Evolutionary conservation across 176 grass and related monocot genomes (phyloP), one percentile per base, ranked within the genome.

Genomic region (Aechmea fasciata): DNA sequence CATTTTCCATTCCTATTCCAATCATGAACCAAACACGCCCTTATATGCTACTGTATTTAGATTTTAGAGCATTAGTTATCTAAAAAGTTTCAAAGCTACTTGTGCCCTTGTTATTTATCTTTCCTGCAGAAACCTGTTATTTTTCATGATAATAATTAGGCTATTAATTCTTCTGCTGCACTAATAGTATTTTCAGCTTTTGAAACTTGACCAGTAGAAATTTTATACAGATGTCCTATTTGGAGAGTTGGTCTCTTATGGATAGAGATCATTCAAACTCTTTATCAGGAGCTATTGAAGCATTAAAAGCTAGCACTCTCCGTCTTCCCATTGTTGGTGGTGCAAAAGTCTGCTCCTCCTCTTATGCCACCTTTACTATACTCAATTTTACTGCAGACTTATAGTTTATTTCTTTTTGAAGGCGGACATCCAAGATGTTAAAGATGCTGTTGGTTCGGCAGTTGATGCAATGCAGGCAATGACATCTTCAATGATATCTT

Each of bases 381-480:
- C 20, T 17, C 19, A 8, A 18, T 10, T 20, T 61, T 75, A 14
- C n/a, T 53, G 20, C 11, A 52, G 49, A 41, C 55, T 61, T 61
- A 61, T 61, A 61, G 55, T 20, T 17, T 53, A 47, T 48, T 78
- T 71, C 49, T 2, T 83, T 50, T 79, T 66, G 47, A 68, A 99
- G 94, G 90, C 90, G 70, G 72, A 88, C 54, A 83, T 90, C 52
- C 94, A 93, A 79, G 87, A 99, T 63, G 80, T 90, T 73, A 86
- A 99, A 85, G 82, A 99, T 82, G 74, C 90, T 22, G 80, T 94
- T 70, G 84, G 84, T 57, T 90, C 87, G 52, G 80, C 84, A 25
- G 84, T 86, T 69, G 90, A 99, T 79, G 72, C 90, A 49, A 99
- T 99, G 90, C 90, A 93, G 77, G 87, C 84, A 72, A 88, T 93